Base-by-base conservation (phyloP, 345 rosid species). In the Citropsis articulata region DNA sequence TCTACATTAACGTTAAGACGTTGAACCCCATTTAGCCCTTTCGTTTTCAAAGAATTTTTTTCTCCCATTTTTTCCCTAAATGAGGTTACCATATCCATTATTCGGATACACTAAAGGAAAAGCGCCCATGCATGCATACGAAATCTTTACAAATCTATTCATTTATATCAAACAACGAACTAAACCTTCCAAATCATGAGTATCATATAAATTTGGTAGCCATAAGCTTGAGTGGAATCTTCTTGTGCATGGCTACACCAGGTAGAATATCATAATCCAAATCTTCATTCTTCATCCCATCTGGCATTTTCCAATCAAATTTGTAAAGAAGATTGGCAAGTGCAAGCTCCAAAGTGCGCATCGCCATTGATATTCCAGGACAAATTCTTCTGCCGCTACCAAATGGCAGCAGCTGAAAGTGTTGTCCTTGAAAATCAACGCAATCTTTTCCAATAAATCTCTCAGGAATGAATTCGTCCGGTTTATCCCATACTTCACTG, bases 301-400 rank as follows among this genome's bases (percentile, higher is more conserved):
- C 13, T 0, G 71, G 75, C 48, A 78, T 57, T 66, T 80, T 67
- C 83, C 83, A 84, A 5, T 80, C 74, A 19, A 84, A 84, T 62
- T 70, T 69, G 64, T 84, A 69, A 7, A 78, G 66, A 66, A 80
- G 24, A 66, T 80, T 78, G 6, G 81, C 80, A 13, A 83, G 79
- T 9, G 77, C 82, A 40, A 79, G 64, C 50, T 79, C 85, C 25
- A 48, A 60, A 5, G 67, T 27, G 2, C 63, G 66, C 4, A 69
- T 66, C 35, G 77, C 87, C 65, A 82, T 65, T 31, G 3, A 6
- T 7, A 79, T 25, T 25, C 83, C 89, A 0, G 85, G 85, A 53
- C 85, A 84, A 2, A 56, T 75, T 75, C 89, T 80, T 50, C 89
- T 60, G 1, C 89, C 87, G 9, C 69, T 60, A 1, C 85, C 85